Evolutionary conservation across 225 moss, liverwort and hornwort species (phyloP).

Genomic region (Marchantia polymorpha): DNA sequence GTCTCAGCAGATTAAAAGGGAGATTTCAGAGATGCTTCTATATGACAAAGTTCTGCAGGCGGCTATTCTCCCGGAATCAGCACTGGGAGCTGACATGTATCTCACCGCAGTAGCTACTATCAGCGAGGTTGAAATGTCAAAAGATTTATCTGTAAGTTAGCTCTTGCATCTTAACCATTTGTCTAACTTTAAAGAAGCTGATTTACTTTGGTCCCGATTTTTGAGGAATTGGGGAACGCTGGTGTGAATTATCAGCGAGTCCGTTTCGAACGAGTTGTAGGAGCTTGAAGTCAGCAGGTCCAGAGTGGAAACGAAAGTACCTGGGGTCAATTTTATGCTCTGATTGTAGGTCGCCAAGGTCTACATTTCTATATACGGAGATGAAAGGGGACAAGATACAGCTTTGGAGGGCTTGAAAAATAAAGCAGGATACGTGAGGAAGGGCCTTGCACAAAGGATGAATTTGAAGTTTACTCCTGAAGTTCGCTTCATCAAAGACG

Average conservation of each 20-base stretch:
- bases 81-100: constrained; percentile 96
- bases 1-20: constrained; percentile 87
- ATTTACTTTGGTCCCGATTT: neutral
- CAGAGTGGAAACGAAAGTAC: too few species aligned
- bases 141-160: constrained; percentile 65
- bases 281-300: neutral
- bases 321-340: neutral
- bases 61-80: constrained; percentile 80
- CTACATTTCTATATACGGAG: constrained; percentile 88
- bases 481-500: constrained; percentile 88
- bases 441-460: constrained; percentile 85
- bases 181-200: neutral
- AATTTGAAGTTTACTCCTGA: constrained; percentile 93
- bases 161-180: neutral
- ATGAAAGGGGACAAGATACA: constrained; percentile 81
- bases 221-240: neutral
- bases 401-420: constrained; percentile 83
- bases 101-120: constrained; percentile 86
- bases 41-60: constrained; percentile 85
- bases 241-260: neutral
- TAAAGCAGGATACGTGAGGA: constrained; percentile 84
- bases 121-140: constrained; percentile 90
- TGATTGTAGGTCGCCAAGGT: constrained; percentile 85
- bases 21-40: constrained; percentile 86
- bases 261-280: neutral